Conservation (phyloP, 305 asterid genomes). For the Fraxinus velutina region DNA sequence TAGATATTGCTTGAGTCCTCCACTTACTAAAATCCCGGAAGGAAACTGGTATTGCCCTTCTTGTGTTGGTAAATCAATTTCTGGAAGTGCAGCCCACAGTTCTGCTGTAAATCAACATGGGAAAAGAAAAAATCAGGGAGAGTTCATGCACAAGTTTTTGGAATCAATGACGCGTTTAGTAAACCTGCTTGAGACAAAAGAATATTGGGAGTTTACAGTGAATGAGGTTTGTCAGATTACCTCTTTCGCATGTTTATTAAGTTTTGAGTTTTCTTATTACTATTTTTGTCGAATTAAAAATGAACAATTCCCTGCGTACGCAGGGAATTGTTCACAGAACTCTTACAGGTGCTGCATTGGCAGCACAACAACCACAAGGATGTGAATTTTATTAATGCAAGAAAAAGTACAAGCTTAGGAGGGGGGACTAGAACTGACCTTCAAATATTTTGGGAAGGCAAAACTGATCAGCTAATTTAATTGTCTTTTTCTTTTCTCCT, state of each 20-base stretch:
- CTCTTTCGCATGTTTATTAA: conserved; percentile 14
- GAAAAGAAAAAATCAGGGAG: conserved; percentile 47
- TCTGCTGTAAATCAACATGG: conserved; percentile 31
- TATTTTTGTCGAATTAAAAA: neutral
- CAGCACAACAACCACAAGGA: neutral
- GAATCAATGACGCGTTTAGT: conserved; percentile 60
- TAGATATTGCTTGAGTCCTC: conserved; percentile 92
- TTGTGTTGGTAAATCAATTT: conserved; percentile 56
- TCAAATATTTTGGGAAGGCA: neutral
- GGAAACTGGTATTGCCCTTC: conserved; percentile 98
- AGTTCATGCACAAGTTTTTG: conserved; percentile 42
- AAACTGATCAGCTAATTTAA: neutral
- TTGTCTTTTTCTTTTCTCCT: neutral
- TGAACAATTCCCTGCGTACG: neutral
- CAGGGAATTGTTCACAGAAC: neutral
- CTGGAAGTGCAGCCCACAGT: conserved; percentile 36
- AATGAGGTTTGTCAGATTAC: conserved; percentile 63
- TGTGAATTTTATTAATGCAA: neutral
- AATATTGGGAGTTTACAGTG: conserved; percentile 73
- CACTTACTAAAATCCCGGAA: conserved; percentile 71
- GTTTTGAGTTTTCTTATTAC: neutral
- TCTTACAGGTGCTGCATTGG: neutral
- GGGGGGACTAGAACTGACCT: neutral
- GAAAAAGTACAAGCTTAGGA: conserved; percentile 1
- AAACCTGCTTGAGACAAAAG: conserved; percentile 62